Conservation (phyloP, 805 yeast species). For the Saccharomycopsis capsularis region DNA sequence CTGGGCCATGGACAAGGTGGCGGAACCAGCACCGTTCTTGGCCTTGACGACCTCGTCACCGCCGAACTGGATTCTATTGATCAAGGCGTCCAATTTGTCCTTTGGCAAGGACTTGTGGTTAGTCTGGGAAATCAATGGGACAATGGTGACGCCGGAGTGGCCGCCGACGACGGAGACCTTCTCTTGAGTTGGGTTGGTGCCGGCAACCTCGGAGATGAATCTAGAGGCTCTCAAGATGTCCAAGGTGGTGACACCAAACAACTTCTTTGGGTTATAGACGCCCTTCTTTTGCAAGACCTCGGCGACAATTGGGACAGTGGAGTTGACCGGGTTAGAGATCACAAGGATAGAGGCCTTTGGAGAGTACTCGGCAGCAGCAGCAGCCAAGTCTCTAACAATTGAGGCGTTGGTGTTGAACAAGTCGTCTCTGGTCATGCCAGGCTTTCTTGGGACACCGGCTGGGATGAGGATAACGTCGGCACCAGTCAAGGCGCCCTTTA, state of each 20-base stretch:
- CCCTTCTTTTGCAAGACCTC: conserved; percentile 69
- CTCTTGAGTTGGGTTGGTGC: conserved; percentile 51
- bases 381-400: conserved; percentile 70
- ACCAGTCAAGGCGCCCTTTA: conserved; percentile 62
- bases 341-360: conserved; percentile 63
- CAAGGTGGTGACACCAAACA: conserved; percentile 78
- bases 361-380: conserved; percentile 56
- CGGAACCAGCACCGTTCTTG: conserved; percentile 78
- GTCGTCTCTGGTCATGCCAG: conserved; percentile 86
- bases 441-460: conserved; percentile 86
- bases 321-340: conserved; percentile 79
- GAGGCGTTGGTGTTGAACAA: conserved; percentile 79
- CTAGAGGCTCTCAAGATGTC: conserved; percentile 69
- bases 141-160: conserved; percentile 78
- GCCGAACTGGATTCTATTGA: conserved; percentile 77
- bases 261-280: conserved; percentile 65
- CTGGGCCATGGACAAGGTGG: conserved; percentile 80
- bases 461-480: conserved; percentile 86
- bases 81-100: conserved; percentile 48
- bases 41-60: conserved; percentile 88
- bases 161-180: conserved; percentile 76
- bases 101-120: conserved; percentile 38
- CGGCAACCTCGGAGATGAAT: conserved; percentile 54
- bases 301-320: conserved; percentile 77
- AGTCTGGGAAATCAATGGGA: conserved; percentile 64